A percentile compares a stretch with the other conserved stretches of the same genome.
Conservation (phyloP, 1,284 basidiomycete genomes). For the Ustilago tritici region DNA sequence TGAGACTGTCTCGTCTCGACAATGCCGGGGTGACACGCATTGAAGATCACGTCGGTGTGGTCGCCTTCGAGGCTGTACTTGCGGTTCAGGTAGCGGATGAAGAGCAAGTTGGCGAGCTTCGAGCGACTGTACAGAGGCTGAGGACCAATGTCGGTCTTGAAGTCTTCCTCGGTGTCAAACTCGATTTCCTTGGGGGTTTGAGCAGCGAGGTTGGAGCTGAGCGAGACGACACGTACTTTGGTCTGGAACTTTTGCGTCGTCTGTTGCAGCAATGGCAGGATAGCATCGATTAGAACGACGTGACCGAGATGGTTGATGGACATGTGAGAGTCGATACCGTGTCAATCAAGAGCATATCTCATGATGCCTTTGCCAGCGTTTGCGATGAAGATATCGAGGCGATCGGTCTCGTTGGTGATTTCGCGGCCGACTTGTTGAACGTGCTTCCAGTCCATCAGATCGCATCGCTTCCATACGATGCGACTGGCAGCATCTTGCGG, state of each 20-base stretch:
- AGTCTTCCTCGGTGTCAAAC: conserved; percentile 17
- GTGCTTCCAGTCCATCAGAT: conserved; percentile 31
- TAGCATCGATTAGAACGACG: conserved; percentile 30
- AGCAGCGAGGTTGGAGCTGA: conserved; percentile 35
- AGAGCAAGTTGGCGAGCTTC: conserved; percentile 34
- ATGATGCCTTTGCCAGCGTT: conserved; percentile 41
- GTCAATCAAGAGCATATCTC: conserved; percentile 23
- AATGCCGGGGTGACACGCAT: conserved; percentile 33
- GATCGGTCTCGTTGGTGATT: conserved; percentile 26
- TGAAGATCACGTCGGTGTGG: conserved; percentile 28
- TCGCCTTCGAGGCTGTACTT: conserved; percentile 12
- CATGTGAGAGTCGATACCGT: conserved; percentile 43
- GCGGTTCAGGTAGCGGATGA: conserved; percentile 27
- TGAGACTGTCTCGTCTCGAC: conserved; percentile 34
- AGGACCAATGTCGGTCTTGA: conserved; percentile 26
- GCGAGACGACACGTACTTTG: conserved; percentile 20
- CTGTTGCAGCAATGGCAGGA: conserved; percentile 23
- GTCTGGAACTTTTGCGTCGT: conserved; percentile 22
- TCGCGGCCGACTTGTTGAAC: conserved; percentile 32
- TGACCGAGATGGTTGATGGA: conserved; percentile 38
- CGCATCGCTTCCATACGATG: conserved; percentile 34
- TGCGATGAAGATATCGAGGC: conserved; percentile 33
- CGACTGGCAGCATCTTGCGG: conserved; percentile 5
- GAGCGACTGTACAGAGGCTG: conserved; percentile 22
- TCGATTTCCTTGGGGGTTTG: conserved; percentile 25